A percentile compares a stretch with the other conserved stretches of the same genome.
These are phyloP conservation scores for Phytophthora sojae DNA, from an alignment of 352 stramenopile species.

Conservation along the genomic window DNA sequence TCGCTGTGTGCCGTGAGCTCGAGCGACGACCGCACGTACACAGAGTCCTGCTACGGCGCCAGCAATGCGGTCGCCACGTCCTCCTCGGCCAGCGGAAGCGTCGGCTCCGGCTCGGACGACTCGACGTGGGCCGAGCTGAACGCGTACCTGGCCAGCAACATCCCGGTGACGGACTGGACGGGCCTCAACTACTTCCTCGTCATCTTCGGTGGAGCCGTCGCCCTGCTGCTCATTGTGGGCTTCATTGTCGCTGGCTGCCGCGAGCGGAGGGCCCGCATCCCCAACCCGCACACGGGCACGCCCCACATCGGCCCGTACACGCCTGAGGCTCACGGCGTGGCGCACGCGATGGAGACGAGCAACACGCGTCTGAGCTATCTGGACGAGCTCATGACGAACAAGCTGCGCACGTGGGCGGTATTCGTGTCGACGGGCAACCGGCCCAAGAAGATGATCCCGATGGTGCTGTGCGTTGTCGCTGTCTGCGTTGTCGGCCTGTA, in stretches of 20 bases:
- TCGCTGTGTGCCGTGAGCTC: slow-evolving; percentile 55
- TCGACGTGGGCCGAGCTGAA: slow-evolving; percentile 53
- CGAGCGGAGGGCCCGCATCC: slow-evolving; percentile 34
- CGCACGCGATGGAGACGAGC: slow-evolving; percentile 28
- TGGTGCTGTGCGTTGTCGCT: slow-evolving; percentile 45
- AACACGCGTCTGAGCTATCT: slow-evolving; percentile 44
- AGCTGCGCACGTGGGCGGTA: slow-evolving; percentile 48
- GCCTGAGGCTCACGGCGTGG: slow-evolving; percentile 28
- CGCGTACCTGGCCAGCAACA: slow-evolving; percentile 44
- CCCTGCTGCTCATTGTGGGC: slow-evolving; percentile 48
- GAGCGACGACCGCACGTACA: slow-evolving; percentile 47
- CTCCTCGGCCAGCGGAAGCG: slow-evolving; percentile 25
- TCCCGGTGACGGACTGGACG: slow-evolving; percentile 50
- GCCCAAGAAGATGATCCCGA: slow-evolving; percentile 49
- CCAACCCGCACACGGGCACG: slow-evolving; percentile 25
- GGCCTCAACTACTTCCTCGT: slow-evolving; percentile 63
- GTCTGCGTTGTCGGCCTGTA: slow-evolving; percentile 48
- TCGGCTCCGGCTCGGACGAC: slow-evolving; percentile 19
- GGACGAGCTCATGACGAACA: slow-evolving; percentile 54
- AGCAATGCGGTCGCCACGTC: slow-evolving; percentile 20
- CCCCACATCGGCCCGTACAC: slow-evolving; percentile 35
- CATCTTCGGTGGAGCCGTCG: slow-evolving; percentile 49
- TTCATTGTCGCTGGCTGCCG: slow-evolving; percentile 47
- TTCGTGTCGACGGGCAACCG: slow-evolving; percentile 51
- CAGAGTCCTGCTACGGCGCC: slow-evolving; percentile 48